Percentiles rank a stretch among this genome's conserved stretches.
Conservation (phyloP, 2,329 filamentous ascomycete species). For the Westerdykella sp. region DNA sequence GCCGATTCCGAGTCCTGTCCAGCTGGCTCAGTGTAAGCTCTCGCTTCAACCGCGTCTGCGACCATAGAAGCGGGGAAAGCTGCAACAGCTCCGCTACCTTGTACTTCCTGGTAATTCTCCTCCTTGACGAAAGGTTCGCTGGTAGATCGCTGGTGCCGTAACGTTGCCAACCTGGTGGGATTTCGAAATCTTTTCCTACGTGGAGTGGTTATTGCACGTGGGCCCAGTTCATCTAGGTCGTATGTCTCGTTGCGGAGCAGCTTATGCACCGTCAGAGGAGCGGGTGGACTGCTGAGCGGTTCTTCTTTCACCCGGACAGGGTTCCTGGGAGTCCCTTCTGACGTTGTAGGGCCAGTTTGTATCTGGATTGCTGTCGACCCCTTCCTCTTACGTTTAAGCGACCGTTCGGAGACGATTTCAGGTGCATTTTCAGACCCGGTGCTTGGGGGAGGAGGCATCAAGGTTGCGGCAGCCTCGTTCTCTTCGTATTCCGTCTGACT, state of each 20-base stretch:
- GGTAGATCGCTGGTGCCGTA: constrained; percentile 23
- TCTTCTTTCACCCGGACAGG: constrained; percentile 39
- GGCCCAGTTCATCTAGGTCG: constrained; percentile 39
- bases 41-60: neutral
- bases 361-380: constrained; percentile 3
- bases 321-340: constrained; percentile 25
- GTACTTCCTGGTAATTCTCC: constrained; percentile 3
- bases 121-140: constrained; percentile 21
- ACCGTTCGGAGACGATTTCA: constrained; percentile 38
- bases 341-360: constrained; percentile 1
- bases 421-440: constrained; percentile 37
- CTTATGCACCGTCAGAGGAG: constrained; percentile 6
- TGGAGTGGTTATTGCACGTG: constrained; percentile 28
- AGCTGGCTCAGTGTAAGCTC: constrained; percentile 7
- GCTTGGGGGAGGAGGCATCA: constrained; percentile 3
- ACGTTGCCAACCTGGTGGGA: constrained; percentile 9
- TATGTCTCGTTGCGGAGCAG: constrained; percentile 36
- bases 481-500: constrained; percentile 40
- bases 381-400: constrained; percentile 40
- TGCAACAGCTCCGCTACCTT: neutral
- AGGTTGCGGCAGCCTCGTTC: constrained; percentile 9
- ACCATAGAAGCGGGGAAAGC: neutral
- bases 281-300: constrained; percentile 31
- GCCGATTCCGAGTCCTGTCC: neutral
- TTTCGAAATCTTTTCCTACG: constrained; percentile 6